These are phyloP conservation scores for Limonium bicolor DNA, from an alignment of 148 eudicot genomes.

Conservation along the genomic window DNA sequence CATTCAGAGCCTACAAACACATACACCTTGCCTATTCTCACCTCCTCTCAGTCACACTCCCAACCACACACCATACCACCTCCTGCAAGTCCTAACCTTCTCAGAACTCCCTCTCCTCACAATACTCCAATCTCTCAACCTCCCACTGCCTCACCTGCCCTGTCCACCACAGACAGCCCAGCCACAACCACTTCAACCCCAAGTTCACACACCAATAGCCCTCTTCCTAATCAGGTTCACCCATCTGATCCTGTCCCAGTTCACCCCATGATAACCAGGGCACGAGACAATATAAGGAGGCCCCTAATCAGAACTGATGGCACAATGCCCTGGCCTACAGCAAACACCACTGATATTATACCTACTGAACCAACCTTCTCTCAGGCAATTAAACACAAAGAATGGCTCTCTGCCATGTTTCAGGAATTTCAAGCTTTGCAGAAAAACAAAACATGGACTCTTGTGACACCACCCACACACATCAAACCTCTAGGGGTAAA, in stretches of 20 bases:
- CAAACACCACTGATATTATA: neutral
- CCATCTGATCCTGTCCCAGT: neutral
- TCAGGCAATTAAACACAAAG: neutral
- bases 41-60: no score
- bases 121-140: neutral
- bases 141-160: neutral
- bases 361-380: neutral
- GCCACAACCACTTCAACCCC: neutral
- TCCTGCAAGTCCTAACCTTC: neutral
- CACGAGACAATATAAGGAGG: neutral
- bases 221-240: neutral
- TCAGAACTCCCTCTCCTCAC: no score
- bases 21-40: no score
- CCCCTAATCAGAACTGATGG: neutral
- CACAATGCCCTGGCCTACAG: neutral
- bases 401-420: neutral
- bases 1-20: no score
- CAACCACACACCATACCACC: neutral
- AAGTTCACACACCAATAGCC: neutral
- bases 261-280: neutral
- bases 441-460: neutral
- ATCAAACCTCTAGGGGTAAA: neutral
- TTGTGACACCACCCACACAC: neutral
- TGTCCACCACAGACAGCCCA: neutral
- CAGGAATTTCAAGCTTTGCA: neutral